Evolutionary conservation across 179 eudicot species (phyloP).

Genomic region (Corrigiola litoralis): DNA sequence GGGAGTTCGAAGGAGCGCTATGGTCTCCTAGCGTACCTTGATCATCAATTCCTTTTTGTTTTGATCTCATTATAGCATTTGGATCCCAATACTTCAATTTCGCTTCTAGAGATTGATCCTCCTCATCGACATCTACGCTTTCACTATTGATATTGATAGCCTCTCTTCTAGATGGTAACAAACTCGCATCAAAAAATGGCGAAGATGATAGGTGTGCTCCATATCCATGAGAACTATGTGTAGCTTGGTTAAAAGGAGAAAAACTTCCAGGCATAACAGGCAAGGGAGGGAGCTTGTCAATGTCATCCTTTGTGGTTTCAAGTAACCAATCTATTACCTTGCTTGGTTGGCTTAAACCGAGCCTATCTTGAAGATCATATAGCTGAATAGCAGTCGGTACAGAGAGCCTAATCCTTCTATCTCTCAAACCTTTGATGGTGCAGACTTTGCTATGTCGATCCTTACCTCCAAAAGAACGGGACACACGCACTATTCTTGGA

Average conservation of each 20-base stretch:
- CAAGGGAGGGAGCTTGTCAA: slow-evolving; percentile 84
- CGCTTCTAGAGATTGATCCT: slow-evolving; percentile 11
- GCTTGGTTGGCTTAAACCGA: slow-evolving; percentile 87
- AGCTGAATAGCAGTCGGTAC: slow-evolving; percentile 88
- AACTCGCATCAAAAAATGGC: slow-evolving; percentile 30
- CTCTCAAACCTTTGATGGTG: slow-evolving; percentile 82
- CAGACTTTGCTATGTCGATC: slow-evolving; percentile 94
- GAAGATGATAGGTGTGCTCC: slow-evolving; percentile 19
- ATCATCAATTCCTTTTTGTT: slow-evolving; percentile 25
- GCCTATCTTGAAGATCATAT: slow-evolving; percentile 92
- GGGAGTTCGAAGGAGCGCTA: slow-evolving; percentile 12
- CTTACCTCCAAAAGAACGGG: slow-evolving; percentile 80
- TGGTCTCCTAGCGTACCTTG: slow-evolving; percentile 10
- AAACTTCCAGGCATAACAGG: slow-evolving; percentile 44
- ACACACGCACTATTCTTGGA: slow-evolving; percentile 82
- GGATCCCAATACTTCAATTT: slow-evolving; percentile 29
- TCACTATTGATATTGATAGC: slow-evolving; percentile 26
- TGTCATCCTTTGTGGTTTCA: slow-evolving; percentile 63
- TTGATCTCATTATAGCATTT: slow-evolving; percentile 19
- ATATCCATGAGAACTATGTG: slow-evolving; percentile 18
- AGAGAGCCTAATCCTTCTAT: slow-evolving; percentile 78
- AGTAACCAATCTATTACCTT: slow-evolving; percentile 94
- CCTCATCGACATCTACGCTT: slow-evolving; percentile 16
- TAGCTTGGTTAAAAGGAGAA: slow-evolving; percentile 16
- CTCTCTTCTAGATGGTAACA: slow-evolving; percentile 26